Evolutionary conservation across 1,139 yeast species (phyloP), one percentile per base, ranked within the genome.

Genomic region (Blastobotrys elegans): DNA sequence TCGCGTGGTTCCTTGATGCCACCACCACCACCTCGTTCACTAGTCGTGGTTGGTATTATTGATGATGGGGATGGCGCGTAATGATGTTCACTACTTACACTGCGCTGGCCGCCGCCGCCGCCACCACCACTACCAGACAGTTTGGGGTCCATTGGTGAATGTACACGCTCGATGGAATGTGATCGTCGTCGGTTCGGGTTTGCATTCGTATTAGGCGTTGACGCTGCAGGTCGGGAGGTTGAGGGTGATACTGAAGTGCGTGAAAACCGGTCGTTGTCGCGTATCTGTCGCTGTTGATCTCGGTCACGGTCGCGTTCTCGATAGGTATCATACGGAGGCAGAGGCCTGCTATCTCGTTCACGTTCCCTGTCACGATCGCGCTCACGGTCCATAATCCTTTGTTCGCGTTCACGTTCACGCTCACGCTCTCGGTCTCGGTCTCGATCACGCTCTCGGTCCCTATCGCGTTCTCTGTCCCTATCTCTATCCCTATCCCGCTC

Each of bases 391-490:
- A 33, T 3, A 4, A 33, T 10, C 26, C 11, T 14, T 27, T 26
- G 35, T 11, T 29, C 31, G 4, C 13, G 16, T 5, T 17, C 33
- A 10, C 44, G 36, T 21, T 40, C 44, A 7, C 44, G 35, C 8
- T 40, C 44, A 11, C 44, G 29, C 13, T 40, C 44, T 11, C 44
- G 40, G 16, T 43, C 29, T 32, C 43, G 30, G 17, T 50, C 50
- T 6, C 51, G 36, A 14, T 48, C 52, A 18, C 54, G 46, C 20
- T 53, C 56, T 30, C 54, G 46, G 16, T 53, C 56, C 26, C 56
- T 36, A 20, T 54, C 59, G 8, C 59, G 51, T 32, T 51, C 57
- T 11, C 60, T 51, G 22, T 35, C 38, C 22, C 42, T 27, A 33
- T 32, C 38, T 18, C 38, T 35, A 35, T 30, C 14, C 17, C 33